Evolutionary conservation across 805 yeast species (phyloP).

Genomic region (Candida nonsorbophila): DNA sequence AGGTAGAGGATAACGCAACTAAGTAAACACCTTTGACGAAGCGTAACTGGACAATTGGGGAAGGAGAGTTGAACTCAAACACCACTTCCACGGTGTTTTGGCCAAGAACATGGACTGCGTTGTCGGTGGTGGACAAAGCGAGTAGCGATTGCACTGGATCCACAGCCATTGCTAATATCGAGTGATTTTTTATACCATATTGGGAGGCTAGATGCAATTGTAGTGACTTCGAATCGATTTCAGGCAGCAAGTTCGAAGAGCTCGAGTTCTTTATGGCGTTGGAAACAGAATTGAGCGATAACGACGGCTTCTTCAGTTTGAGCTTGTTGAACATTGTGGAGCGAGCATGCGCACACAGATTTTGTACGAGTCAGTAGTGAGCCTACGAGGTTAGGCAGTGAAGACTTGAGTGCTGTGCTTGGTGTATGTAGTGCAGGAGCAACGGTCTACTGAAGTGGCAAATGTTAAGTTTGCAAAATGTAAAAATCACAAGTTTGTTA

Average conservation of each 20-base stretch:
- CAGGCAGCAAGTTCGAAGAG: slow-evolving; percentile 25
- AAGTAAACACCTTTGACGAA: slow-evolving; percentile 81
- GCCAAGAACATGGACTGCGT: slow-evolving; percentile 76
- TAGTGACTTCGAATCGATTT: slow-evolving; percentile 24
- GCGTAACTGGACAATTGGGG: slow-evolving; percentile 48
- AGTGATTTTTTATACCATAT: slow-evolving; percentile 47
- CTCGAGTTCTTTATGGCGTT: slow-evolving; percentile 34
- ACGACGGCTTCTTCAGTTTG: slow-evolving; percentile 36
- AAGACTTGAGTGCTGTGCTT: too few relatives aligned
- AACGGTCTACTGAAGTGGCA: too few relatives aligned
- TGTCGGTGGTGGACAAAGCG: slow-evolving; percentile 70
- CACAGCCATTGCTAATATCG: slow-evolving; percentile 61
- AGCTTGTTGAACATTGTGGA: slow-evolving; percentile 31
- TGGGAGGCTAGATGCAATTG: slow-evolving; percentile 23
- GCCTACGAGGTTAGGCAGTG: too few relatives aligned
- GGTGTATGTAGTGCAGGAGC: too few relatives aligned
- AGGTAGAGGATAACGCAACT: slow-evolving; percentile 58
- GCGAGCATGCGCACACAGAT: too few relatives aligned
- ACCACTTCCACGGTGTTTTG: slow-evolving; percentile 73
- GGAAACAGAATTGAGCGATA: slow-evolving; percentile 36
- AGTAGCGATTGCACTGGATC: slow-evolving; percentile 86
- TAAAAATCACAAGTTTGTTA: too few relatives aligned
- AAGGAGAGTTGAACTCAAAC: slow-evolving; percentile 46
- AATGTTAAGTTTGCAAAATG: too few relatives aligned
- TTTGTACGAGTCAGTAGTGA: too few relatives aligned